Evolutionary conservation across 2,329 filamentous ascomycete species (phyloP), one percentile per base, ranked within the genome.

Genomic region (Samsoniella hepiali): DNA sequence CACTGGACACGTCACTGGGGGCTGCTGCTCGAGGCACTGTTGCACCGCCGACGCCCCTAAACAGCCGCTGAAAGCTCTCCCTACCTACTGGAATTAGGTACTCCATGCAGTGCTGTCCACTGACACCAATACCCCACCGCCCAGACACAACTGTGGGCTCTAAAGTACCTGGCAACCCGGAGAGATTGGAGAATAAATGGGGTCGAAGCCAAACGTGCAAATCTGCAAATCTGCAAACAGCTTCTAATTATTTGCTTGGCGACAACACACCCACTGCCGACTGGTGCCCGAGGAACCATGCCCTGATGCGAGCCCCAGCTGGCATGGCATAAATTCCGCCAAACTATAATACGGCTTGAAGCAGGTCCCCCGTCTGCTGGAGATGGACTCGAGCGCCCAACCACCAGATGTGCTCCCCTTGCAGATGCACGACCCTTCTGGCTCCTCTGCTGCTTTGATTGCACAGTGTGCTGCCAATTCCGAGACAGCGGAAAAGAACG

Each of bases 201-300:
- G 31, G 29, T 31, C 29, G 29, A 15, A 40, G 38, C n/a, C 22
- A 40, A 57, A 57, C 32, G 55, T 22, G 22, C 55, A 57, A 47
- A 47, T 29, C 55, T 57, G 55, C 47, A 53, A 50, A 60, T 60
- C 58, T 53, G 32, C 58, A 60, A 53, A 53, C 58, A 44, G 47
- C 15, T 22, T 32, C 36, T 42, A 22, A 17, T n/a, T 36, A 58
- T 36, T 22, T 58, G 36, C 53, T 58, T 58, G 56, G 56, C 36
- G 13, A 53, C 58, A 34, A 15, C 31, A 22, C 47, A 9, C 8
- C 38, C 38, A 11, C 36, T 7, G 31, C 5, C 29, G 45, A 47
- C 55, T 5, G 4, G n/a, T 31, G 32, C 13, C 31, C 27, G 22
- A 6, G 11, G 32, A 49, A 47, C 11, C 32, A 58, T 49, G 56